Percentiles rank a stretch among this genome's conserved stretches.
Conservation (phyloP, 23 red algal genomes). For the Gracilaria gracilis region DNA sequence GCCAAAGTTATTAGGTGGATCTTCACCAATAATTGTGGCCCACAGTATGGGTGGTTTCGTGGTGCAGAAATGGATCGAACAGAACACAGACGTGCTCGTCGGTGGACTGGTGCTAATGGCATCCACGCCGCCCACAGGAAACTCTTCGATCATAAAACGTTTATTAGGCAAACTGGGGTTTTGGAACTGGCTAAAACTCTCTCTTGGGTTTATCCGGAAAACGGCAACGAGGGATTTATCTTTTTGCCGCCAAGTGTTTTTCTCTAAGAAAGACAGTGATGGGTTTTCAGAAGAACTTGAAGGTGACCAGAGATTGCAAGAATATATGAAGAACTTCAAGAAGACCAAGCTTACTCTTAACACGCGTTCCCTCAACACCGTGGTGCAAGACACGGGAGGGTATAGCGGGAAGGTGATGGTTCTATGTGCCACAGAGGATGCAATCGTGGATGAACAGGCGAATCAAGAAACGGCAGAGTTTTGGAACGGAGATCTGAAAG, state of each 20-base stretch:
- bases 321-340: slow-evolving; percentile 27
- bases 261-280: slow-evolving; percentile 31
- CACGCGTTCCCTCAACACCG: slow-evolving; percentile 6
- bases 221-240: slow-evolving; percentile 18
- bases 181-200: slow-evolving; percentile 21
- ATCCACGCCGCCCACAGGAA: slow-evolving; percentile 51
- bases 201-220: slow-evolving; percentile 41
- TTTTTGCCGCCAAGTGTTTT: slow-evolving; percentile 64
- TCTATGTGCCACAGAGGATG: slow-evolving; percentile 59
- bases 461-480: slow-evolving; percentile 69
- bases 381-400: slow-evolving; percentile 12
- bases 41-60: slow-evolving; percentile 63
- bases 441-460: slow-evolving; percentile 45
- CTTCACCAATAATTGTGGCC: slow-evolving; percentile 40
- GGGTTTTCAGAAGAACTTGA: slow-evolving; percentile 48
- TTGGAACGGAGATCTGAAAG: slow-evolving; percentile 23
- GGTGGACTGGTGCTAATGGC: slow-evolving; percentile 48
- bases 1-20: background rate
- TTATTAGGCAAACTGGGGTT: slow-evolving; percentile 35
- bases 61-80: slow-evolving; percentile 48
- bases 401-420: slow-evolving; percentile 32
- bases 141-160: slow-evolving; percentile 31
- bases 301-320: slow-evolving; percentile 34
- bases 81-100: background rate
- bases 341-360: slow-evolving; percentile 19